Evolutionary conservation across 73 alveolate species (phyloP), one percentile per base, ranked within the genome.

Genomic region (Paramecium tetraurelia): DNA sequence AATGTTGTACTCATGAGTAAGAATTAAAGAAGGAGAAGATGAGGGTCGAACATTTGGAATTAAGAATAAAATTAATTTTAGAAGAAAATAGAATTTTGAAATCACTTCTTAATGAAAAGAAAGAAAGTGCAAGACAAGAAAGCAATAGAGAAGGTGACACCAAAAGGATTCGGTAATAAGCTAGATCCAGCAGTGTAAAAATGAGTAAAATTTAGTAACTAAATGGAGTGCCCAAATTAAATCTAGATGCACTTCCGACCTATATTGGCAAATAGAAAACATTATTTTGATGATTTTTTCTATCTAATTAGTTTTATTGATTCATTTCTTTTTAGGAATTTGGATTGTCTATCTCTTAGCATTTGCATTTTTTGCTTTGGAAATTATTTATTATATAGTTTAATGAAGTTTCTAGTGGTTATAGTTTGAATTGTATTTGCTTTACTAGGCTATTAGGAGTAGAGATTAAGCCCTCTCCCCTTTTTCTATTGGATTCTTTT

Each of bases 81-180:
- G 90, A 80, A 48, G 90, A 80, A 46, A 80, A 80, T 46, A 40
- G 48, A 80, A 80, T 80, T 44, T 35, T 80, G 50, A 80, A 80
- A 80, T 41, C 90, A 22, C 7, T 80, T 9, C 46, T 80, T 21
- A 80, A 48, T 80, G 90, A 80, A 33, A 72, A 36, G 46, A 72
- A 72, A 72, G 57, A 40, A 7, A 72, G 86, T 36, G 86, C 35
- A 72, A 72, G 59, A 72, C 6, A 72, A 3, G 59, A 40, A 7
- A 72, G 86, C 38, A 72, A 43, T 72, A 11, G 86, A 72, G 57
- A 72, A 35, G 86, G 59, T 3, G 86, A 72, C 20, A 72, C 86
- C 4, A 72, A 72, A 72, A 72, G 86, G 16, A 72, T 72, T 14
- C 53, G 33, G 4, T 40, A 72, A 36, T 33, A 33, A 72, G 59